Evolutionary conservation across 2,329 filamentous ascomycete species (phyloP).

Genomic region (Clonostachys chloroleuca): DNA sequence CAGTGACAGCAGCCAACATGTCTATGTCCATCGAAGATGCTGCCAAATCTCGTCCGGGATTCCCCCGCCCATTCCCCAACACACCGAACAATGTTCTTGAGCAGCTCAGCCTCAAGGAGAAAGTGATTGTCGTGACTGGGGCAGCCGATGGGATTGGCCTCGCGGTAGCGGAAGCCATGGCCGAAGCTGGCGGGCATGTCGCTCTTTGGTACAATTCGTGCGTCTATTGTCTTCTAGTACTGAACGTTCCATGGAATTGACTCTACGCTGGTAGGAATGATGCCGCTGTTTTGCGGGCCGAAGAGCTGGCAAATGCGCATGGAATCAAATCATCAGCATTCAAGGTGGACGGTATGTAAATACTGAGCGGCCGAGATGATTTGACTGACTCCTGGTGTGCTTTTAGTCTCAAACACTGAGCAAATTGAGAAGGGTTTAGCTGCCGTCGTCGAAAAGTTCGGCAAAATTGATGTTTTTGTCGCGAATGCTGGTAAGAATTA

Average conservation of each 20-base stretch:
- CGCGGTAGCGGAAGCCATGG: constrained; percentile 37
- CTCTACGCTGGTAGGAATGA: constrained; percentile 10
- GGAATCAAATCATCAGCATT: constrained; percentile 31
- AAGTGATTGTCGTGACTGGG: constrained; percentile 35
- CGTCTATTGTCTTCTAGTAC: constrained; percentile 1
- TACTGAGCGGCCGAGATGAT: neutral
- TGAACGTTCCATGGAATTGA: neutral
- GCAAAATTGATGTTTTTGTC: constrained; percentile 33
- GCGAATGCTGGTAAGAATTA: constrained; percentile 30
- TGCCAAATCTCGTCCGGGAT: constrained; percentile 18
- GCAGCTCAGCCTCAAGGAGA: constrained; percentile 34
- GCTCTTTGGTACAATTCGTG: constrained; percentile 25
- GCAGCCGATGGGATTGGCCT: constrained; percentile 39
- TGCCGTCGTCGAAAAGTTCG: constrained; percentile 30
- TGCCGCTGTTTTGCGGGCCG: constrained; percentile 25
- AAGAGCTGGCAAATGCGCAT: constrained; percentile 22
- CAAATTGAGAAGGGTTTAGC: constrained; percentile 23
- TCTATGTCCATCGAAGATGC: constrained; percentile 28
- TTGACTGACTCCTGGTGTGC: neutral
- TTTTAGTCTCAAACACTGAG: constrained; percentile 32
- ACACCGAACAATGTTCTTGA: constrained; percentile 35
- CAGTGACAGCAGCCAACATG: constrained; percentile 16
- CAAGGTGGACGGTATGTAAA: constrained; percentile 31
- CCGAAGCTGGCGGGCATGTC: constrained; percentile 36
- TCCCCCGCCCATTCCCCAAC: constrained; percentile 20